These are phyloP conservation scores for Dorcoceras hygrometricum DNA, from an alignment of 257 asterid genomes.

Conservation along the genomic window DNA sequence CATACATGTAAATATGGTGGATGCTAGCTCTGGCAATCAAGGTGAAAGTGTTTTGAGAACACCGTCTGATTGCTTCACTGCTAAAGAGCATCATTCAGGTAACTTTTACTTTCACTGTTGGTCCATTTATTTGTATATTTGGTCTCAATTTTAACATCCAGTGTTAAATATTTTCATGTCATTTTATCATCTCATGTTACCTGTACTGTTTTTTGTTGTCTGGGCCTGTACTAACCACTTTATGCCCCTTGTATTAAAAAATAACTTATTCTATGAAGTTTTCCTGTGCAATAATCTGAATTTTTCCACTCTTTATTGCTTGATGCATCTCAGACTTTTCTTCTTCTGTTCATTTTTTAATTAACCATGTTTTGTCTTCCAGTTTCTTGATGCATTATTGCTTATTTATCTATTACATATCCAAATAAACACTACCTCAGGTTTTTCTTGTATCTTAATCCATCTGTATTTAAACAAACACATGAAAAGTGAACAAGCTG, in stretches of 20 bases:
- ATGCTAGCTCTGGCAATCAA: conserved; percentile 25
- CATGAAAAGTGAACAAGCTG: too few species aligned
- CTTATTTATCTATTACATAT: not conserved
- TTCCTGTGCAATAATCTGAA: not conserved
- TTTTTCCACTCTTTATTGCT: not conserved
- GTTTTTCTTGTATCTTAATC: not conserved
- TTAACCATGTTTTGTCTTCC: not conserved
- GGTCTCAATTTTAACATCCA: not conserved
- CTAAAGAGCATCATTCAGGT: conserved; percentile 39
- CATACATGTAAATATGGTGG: conserved; percentile 27
- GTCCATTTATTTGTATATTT: conserved; percentile 5
- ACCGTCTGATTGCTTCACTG: conserved; percentile 23
- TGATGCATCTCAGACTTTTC: not conserved
- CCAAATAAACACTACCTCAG: not conserved
- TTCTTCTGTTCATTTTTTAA: not conserved
- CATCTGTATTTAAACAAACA: not conserved
- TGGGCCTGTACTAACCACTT: not conserved
- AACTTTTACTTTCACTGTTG: not conserved
- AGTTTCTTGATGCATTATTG: not conserved
- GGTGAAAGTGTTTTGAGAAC: conserved; percentile 27
- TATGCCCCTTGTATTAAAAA: not conserved
- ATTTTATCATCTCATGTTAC: not conserved
- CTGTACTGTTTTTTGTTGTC: not conserved
- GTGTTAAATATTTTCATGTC: not conserved
- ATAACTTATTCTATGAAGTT: not conserved